Percentiles rank a stretch among this genome's conserved stretches.
phyloP scores from a whole-genome alignment of 805 yeast genomes.

The Candida mattraensis region DNA sequence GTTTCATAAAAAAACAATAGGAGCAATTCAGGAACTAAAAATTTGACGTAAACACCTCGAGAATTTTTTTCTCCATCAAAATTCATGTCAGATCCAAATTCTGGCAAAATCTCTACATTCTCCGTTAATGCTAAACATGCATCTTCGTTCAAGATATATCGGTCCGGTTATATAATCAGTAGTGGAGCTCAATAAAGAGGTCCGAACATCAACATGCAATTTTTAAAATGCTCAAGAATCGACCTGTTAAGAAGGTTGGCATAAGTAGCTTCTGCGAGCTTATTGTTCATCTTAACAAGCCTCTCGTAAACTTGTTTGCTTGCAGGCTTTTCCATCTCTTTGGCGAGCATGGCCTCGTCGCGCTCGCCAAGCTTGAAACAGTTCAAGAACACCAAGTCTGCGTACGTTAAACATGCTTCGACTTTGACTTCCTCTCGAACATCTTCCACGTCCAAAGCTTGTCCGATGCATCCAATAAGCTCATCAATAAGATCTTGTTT shows the following conservation, averaged over 20 bases:
- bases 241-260: conserved; percentile 8
- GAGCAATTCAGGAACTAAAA: too few relatives aligned
- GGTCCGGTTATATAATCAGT: too few relatives aligned
- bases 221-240: conserved; percentile 21
- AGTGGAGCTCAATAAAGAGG: conserved; percentile 13
- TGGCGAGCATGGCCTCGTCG: conserved; percentile 9
- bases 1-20: too few relatives aligned
- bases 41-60: too few relatives aligned
- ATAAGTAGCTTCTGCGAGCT: conserved; percentile 10
- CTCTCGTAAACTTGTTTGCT: conserved; percentile 1
- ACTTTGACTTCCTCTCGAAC: neutral
- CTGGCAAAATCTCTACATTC: too few relatives aligned
- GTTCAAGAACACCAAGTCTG: conserved; percentile 20
- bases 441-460: neutral
- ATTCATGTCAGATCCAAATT: too few relatives aligned
- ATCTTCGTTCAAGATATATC: too few relatives aligned
- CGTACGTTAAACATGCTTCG: conserved; percentile 14
- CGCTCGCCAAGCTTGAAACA: conserved; percentile 15
- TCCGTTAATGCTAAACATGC: neutral
- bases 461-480: conserved; percentile 7
- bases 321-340: neutral
- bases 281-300: conserved; percentile 7
- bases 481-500: conserved; percentile 16
- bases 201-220: conserved; percentile 21
- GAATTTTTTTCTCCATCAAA: too few relatives aligned